These are phyloP conservation scores for Fistulinella prunicolor DNA, from an alignment of 768 basidiomycete genomes.

Conservation along the genomic window DNA sequence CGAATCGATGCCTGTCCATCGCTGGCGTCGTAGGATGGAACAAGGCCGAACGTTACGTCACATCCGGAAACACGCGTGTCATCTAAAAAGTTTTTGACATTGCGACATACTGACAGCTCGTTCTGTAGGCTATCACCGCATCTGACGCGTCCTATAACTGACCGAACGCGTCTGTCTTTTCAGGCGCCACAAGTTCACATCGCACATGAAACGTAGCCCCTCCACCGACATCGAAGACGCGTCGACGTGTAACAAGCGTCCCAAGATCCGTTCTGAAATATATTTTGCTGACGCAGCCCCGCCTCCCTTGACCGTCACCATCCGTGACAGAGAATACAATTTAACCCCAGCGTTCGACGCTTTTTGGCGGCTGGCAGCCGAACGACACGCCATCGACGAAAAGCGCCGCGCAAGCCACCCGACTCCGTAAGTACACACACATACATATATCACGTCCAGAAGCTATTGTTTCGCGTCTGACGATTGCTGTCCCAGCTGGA, in stretches of 20 bases:
- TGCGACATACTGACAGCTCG: background rate
- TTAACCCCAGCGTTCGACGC: constrained; percentile 58
- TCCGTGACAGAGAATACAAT: constrained; percentile 38
- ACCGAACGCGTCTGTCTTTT: background rate
- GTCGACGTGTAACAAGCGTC: constrained; percentile 22
- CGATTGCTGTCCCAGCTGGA: constrained; percentile 53
- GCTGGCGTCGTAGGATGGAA: background rate
- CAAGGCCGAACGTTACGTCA: background rate
- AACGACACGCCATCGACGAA: constrained; percentile 57
- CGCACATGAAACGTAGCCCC: constrained; percentile 23
- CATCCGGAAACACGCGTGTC: background rate
- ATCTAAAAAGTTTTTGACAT: background rate
- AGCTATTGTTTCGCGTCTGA: constrained; percentile 12
- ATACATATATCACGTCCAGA: background rate
- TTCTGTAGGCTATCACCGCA: background rate
- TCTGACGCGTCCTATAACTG: background rate
- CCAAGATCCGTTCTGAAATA: constrained; percentile 20
- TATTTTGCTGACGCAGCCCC: constrained; percentile 7
- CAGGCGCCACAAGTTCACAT: background rate
- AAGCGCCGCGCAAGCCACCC: constrained; percentile 47
- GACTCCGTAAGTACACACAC: constrained; percentile 51
- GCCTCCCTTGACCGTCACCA: constrained; percentile 29
- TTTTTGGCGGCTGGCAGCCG: constrained; percentile 57
- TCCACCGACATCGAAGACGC: constrained; percentile 6
- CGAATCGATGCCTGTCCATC: constrained; percentile 38